Evolutionary conservation across 805 yeast species (phyloP).

Genomic region (Spathaspora boniae): DNA sequence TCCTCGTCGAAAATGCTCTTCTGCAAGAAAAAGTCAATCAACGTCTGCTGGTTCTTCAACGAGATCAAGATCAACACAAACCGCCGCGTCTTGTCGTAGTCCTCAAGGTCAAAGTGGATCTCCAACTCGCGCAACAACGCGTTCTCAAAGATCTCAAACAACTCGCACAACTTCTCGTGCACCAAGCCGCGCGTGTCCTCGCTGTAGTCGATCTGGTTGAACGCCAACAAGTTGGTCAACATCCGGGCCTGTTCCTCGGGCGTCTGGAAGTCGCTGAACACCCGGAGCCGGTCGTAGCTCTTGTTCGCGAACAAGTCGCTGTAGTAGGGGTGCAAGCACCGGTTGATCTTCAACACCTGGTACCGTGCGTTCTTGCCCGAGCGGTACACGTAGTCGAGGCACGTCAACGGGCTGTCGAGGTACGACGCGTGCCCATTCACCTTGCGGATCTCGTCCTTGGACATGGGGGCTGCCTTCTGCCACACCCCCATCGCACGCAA

Average conservation of each 20-base stretch:
- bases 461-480: conserved; percentile 18
- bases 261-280: conserved; percentile 44
- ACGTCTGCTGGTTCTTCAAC: conserved; percentile 39
- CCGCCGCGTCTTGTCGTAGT: conserved; percentile 35
- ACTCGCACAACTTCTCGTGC: conserved; percentile 46
- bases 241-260: conserved; percentile 53
- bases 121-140: conserved; percentile 71
- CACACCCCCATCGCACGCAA: conserved; percentile 36
- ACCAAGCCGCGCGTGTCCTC: conserved; percentile 25
- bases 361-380: conserved; percentile 30
- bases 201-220: conserved; percentile 31
- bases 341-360: conserved; percentile 38
- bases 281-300: conserved; percentile 38
- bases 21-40: conserved; percentile 43
- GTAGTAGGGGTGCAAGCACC: conserved; percentile 41
- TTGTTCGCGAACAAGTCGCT: conserved; percentile 41
- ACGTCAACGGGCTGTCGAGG: conserved; percentile 29
- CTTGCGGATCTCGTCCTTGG: conserved; percentile 6
- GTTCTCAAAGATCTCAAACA: conserved; percentile 66
- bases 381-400: conserved; percentile 26
- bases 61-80: conserved; percentile 35
- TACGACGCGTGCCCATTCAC: conserved; percentile 5
- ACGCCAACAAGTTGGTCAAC: conserved; percentile 37
- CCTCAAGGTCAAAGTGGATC: conserved; percentile 46
- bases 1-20: conserved; percentile 38